Conservation (phyloP, 2,329 filamentous ascomycete genomes). For the Pleomassaria siparia region DNA sequence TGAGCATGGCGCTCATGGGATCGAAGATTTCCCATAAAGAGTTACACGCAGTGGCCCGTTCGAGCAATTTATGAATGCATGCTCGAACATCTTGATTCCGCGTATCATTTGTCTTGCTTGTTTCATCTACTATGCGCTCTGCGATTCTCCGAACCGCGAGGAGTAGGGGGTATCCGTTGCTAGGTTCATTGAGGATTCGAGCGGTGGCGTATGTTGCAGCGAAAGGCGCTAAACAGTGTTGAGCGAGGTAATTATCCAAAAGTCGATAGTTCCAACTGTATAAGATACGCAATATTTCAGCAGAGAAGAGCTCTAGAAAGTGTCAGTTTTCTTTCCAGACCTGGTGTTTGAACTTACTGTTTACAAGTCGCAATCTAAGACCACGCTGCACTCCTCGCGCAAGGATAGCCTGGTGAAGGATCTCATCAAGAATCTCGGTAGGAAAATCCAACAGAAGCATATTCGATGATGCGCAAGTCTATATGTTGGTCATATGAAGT, state of each 20-base stretch:
- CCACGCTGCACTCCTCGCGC: neutral
- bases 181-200: neutral
- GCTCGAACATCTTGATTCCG: no score
- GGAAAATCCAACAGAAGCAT: constrained; percentile 1
- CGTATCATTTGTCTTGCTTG: no score
- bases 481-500: no score
- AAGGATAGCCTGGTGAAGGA: neutral
- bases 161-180: neutral
- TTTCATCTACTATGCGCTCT: no score
- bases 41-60: no score
- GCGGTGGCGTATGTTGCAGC: neutral
- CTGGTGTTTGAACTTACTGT: neutral
- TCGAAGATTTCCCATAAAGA: neutral
- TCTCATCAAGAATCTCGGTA: neutral
- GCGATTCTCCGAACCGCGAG: neutral
- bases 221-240: no score
- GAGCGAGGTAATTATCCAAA: neutral
- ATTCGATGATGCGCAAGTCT: neutral
- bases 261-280: neutral
- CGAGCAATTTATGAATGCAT: no score
- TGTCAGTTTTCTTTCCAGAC: neutral
- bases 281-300: neutral
- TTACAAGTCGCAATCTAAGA: constrained; percentile 1
- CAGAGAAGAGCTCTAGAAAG: neutral
- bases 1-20: neutral